phyloP scores from a whole-genome alignment of 169 alveolate genomes.

The Plasmodium billcollinsi region DNA sequence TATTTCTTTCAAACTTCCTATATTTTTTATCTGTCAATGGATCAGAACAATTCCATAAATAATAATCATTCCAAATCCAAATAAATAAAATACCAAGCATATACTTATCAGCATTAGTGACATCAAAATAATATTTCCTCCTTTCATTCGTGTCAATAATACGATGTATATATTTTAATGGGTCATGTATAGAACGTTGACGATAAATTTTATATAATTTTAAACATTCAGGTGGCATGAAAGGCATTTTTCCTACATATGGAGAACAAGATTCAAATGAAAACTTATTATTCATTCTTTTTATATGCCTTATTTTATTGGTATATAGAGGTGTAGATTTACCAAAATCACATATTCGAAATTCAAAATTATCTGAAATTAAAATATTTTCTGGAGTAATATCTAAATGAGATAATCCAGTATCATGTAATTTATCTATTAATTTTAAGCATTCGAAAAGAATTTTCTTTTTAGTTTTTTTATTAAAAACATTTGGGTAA shows the following conservation, averaged over 20 bases:
- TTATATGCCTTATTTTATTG: slow-evolving; percentile 77
- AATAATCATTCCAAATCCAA: slow-evolving; percentile 88
- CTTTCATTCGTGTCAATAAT: slow-evolving; percentile 57
- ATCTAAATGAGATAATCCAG: slow-evolving; percentile 86
- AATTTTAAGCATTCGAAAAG: slow-evolving; percentile 78
- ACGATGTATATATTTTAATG: slow-evolving; percentile 9
- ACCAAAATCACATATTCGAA: slow-evolving; percentile 85
- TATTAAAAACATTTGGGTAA: no score
- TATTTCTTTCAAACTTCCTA: slow-evolving; percentile 26
- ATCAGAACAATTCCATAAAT: slow-evolving; percentile 86
- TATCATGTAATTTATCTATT: slow-evolving; percentile 79
- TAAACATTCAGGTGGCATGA: slow-evolving; percentile 90
- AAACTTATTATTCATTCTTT: slow-evolving; percentile 62
- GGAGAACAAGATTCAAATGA: slow-evolving; percentile 86
- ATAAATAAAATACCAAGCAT: slow-evolving; percentile 80
- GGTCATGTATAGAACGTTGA: slow-evolving; percentile 29
- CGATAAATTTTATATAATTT: slow-evolving; percentile 75
- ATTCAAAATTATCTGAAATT: slow-evolving; percentile 78
- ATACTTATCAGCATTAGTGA: slow-evolving; percentile 82
- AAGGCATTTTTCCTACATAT: slow-evolving; percentile 86
- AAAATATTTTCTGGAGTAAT: slow-evolving; percentile 88
- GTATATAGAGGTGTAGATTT: slow-evolving; percentile 85
- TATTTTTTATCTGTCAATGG: slow-evolving; percentile 80
- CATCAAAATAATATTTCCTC: slow-evolving; percentile 81
- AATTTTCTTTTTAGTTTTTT: no score